Evolutionary conservation across 176 grass and related monocot species (phyloP).

Genomic region (Triticum urartu): DNA sequence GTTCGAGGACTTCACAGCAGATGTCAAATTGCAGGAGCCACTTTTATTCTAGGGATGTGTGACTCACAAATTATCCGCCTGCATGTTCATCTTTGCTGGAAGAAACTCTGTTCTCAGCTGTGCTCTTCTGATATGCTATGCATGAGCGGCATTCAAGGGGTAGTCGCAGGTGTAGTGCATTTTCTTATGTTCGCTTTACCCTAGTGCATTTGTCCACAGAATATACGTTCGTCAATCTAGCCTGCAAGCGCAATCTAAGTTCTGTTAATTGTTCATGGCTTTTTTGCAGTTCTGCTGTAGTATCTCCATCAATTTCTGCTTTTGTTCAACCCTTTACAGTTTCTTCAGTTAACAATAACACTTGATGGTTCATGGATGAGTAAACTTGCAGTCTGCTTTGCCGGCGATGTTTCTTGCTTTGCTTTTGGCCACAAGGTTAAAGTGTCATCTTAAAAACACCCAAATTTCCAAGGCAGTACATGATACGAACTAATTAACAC

Average conservation of each 20-base stretch:
- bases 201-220: not conserved
- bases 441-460: no score
- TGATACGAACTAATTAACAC: no score
- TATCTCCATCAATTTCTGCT: not conserved
- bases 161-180: not conserved
- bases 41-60: not conserved
- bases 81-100: not conserved
- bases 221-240: not conserved
- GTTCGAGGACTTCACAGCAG: not conserved
- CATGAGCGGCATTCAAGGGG: not conserved
- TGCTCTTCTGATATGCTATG: not conserved
- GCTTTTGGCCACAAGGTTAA: no score
- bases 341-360: not conserved
- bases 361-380: not conserved
- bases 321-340: not conserved
- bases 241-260: not conserved
- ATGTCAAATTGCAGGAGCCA: not conserved
- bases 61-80: not conserved
- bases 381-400: not conserved
- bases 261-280: not conserved
- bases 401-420: no score
- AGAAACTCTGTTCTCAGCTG: not conserved
- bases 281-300: not conserved
- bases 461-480: no score
- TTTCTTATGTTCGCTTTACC: not conserved